phyloP scores from a whole-genome alignment of 1,139 yeast genomes.

The Blastobotrys apis region DNA sequence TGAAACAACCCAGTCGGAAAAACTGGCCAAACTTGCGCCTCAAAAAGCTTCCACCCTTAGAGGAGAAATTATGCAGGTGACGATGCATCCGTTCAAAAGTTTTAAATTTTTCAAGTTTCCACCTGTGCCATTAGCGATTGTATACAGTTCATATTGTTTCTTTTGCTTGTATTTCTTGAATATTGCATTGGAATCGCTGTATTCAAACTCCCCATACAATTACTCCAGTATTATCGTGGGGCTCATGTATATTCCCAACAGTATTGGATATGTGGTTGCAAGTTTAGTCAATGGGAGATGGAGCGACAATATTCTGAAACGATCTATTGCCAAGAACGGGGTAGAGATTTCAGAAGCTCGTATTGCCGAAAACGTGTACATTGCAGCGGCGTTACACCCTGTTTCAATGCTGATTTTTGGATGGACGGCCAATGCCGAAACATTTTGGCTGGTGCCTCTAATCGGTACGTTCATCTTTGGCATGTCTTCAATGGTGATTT shows the following conservation, averaged over 20 bases:
- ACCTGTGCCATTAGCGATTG: slow-evolving; percentile 63
- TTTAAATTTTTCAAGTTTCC: slow-evolving; percentile 46
- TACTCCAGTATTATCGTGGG: slow-evolving; percentile 67
- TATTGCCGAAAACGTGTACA: slow-evolving; percentile 66
- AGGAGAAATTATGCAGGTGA: slow-evolving; percentile 1
- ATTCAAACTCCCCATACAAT: slow-evolving; percentile 62
- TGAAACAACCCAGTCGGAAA: slow-evolving; percentile 10
- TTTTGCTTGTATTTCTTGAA: slow-evolving; percentile 69
- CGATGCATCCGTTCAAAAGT: slow-evolving; percentile 24
- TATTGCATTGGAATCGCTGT: slow-evolving; percentile 64
- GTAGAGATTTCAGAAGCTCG: slow-evolving; percentile 78
- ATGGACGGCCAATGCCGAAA: slow-evolving; percentile 66
- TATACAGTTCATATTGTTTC: slow-evolving; percentile 64
- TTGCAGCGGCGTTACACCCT: slow-evolving; percentile 60
- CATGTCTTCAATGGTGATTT: slow-evolving; percentile 76
- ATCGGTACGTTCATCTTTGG: slow-evolving; percentile 82
- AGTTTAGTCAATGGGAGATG: slow-evolving; percentile 75
- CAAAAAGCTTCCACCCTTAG: not conserved
- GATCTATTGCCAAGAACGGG: slow-evolving; percentile 52
- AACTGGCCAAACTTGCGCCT: slow-evolving; percentile 6
- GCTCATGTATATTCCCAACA: slow-evolving; percentile 75
- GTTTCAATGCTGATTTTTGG: slow-evolving; percentile 70
- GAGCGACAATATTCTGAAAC: slow-evolving; percentile 59
- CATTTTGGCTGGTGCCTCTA: slow-evolving; percentile 69
- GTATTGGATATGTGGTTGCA: slow-evolving; percentile 69